A percentile compares a stretch with the other conserved stretches of the same genome.
These are phyloP conservation scores for Poa pratensis DNA, from an alignment of 176 grass and related monocot species.

Conservation along the genomic window DNA sequence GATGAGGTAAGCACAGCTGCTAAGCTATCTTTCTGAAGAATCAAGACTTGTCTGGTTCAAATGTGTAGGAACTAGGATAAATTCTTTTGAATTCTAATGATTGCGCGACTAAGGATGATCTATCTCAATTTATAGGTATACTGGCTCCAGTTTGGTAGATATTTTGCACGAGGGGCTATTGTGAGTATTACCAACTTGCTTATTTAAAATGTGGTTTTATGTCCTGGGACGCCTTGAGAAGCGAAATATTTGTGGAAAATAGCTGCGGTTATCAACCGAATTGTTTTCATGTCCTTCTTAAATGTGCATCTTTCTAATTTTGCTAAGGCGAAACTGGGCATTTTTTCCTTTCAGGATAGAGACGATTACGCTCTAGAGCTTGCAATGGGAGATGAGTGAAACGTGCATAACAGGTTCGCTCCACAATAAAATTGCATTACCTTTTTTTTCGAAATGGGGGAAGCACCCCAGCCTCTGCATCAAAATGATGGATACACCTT, in stretches of 20 bases:
- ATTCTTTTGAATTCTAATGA: conserved; percentile 29
- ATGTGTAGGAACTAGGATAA: neutral
- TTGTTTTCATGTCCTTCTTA: neutral
- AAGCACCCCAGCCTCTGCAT: no score
- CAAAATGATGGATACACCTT: no score
- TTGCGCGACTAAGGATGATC: conserved; percentile 4
- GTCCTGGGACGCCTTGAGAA: neutral
- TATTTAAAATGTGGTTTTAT: neutral
- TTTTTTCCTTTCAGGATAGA: conserved; percentile 62
- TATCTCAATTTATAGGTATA: conserved; percentile 67
- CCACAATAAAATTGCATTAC: conserved; percentile 19
- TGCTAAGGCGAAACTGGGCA: conserved; percentile 12
- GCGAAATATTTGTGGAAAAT: neutral
- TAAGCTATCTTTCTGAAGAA: neutral
- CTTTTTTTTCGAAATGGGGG: no score
- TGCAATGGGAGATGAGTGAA: conserved; percentile 87
- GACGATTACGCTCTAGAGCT: conserved; percentile 94
- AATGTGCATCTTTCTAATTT: neutral
- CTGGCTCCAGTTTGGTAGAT: conserved; percentile 96
- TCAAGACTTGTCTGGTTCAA: neutral
- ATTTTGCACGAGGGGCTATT: conserved; percentile 91
- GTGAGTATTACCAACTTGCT: conserved; percentile 56
- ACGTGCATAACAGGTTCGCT: conserved; percentile 21
- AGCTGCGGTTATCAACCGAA: neutral
- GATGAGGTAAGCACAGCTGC: conserved; percentile 67